Percentiles rank a stretch among this genome's conserved stretches.
These are phyloP conservation scores for Trichoderma sp. DNA, from an alignment of 2,329 filamentous ascomycete species.

Conservation along the genomic window DNA sequence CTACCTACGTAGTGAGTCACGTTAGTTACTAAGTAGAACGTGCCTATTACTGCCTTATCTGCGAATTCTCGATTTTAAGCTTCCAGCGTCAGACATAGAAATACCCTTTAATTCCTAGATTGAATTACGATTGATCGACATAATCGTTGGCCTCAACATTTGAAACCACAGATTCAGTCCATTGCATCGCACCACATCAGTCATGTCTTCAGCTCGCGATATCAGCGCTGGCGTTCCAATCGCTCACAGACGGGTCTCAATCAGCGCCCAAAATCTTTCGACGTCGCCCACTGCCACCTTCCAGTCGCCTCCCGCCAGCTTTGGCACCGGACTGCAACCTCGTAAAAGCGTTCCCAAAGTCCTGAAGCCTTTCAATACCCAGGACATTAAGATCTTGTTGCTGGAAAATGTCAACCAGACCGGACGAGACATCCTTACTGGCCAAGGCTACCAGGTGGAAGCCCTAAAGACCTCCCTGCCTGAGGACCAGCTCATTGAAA, in stretches of 20 bases:
- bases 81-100: neutral
- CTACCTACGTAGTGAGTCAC: conserved; percentile 2
- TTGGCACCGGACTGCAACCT: conserved; percentile 48
- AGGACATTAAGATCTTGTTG: conserved; percentile 94
- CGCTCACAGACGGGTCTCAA: conserved; percentile 51
- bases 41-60: neutral
- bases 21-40: neutral
- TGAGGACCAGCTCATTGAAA: conserved; percentile 93
- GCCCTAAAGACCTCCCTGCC: conserved; percentile 84
- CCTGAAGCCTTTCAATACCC: conserved; percentile 91
- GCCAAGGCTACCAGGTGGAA: conserved; percentile 96
- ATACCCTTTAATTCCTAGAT: neutral
- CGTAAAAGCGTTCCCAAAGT: conserved; percentile 63
- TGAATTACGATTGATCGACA: neutral
- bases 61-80: neutral
- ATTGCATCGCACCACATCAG: conserved; percentile 5
- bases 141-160: neutral
- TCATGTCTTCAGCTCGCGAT: conserved; percentile 52
- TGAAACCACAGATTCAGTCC: neutral
- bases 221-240: conserved; percentile 47
- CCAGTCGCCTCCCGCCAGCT: conserved; percentile 71
- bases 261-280: conserved; percentile 64
- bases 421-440: conserved; percentile 77
- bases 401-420: conserved; percentile 96
- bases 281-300: conserved; percentile 76